phyloP scores from a whole-genome alignment of 1,139 yeast genomes.

The Spathaspora sp. region DNA sequence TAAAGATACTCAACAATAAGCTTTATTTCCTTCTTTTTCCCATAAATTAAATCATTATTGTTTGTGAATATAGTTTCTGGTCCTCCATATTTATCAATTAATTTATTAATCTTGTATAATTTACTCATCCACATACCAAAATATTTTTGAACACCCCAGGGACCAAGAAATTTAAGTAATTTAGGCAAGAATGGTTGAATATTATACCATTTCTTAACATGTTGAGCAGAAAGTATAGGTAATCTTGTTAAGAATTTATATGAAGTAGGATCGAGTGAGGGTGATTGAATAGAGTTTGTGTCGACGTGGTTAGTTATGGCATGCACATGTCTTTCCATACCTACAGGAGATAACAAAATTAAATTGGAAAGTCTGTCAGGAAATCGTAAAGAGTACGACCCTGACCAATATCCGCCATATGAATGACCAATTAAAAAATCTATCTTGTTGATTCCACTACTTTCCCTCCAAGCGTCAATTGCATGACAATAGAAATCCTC shows the following conservation, averaged over 20 bases:
- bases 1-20: slow-evolving; percentile 58
- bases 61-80: slow-evolving; percentile 23
- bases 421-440: slow-evolving; percentile 48
- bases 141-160: slow-evolving; percentile 48
- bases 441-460: slow-evolving; percentile 30
- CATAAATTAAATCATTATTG: slow-evolving; percentile 35
- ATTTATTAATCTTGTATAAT: slow-evolving; percentile 45
- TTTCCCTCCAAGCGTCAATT: slow-evolving; percentile 40
- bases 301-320: slow-evolving; percentile 50
- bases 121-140: slow-evolving; percentile 46
- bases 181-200: slow-evolving; percentile 45
- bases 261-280: slow-evolving; percentile 38
- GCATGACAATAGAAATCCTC: slow-evolving; percentile 39
- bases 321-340: slow-evolving; percentile 73
- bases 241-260: slow-evolving; percentile 44
- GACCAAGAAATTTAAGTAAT: slow-evolving; percentile 46
- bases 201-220: slow-evolving; percentile 40
- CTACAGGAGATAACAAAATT: slow-evolving; percentile 84
- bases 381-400: slow-evolving; percentile 35
- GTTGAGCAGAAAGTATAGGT: slow-evolving; percentile 36
- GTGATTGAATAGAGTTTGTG: slow-evolving; percentile 21
- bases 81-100: slow-evolving; percentile 37
- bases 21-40: slow-evolving; percentile 43
- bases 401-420: slow-evolving; percentile 49
- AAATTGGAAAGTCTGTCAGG: slow-evolving; percentile 66